Conservation (phyloP, 495 filamentous ascomycete species). For the Neurospora sp. region DNA sequence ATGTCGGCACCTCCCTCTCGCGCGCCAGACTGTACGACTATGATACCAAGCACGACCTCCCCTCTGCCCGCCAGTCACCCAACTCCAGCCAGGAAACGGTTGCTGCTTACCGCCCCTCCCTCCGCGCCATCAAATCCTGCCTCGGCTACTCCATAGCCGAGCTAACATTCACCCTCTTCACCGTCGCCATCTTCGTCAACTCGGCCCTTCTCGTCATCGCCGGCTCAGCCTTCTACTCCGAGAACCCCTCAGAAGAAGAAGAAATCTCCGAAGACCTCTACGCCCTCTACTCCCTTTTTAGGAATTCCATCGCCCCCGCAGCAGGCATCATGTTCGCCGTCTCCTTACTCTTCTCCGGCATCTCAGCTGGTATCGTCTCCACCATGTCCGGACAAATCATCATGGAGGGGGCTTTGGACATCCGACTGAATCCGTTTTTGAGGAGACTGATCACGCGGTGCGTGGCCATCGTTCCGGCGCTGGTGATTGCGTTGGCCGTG, state of each 20-base stretch:
- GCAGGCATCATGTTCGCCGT: slow-evolving; percentile 48
- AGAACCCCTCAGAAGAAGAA: too few species aligned
- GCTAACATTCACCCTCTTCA: slow-evolving; percentile 55
- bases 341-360: slow-evolving; percentile 44
- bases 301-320: slow-evolving; percentile 49
- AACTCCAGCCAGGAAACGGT: slow-evolving; percentile 26
- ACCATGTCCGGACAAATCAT: slow-evolving; percentile 54
- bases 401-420: slow-evolving; percentile 44
- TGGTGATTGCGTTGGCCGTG: slow-evolving; percentile 67
- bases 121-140: slow-evolving; percentile 59
- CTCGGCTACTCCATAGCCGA: slow-evolving; percentile 62
- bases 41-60: slow-evolving; percentile 6
- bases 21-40: slow-evolving; percentile 6
- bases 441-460: slow-evolving; percentile 42
- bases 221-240: slow-evolving; percentile 51
- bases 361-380: slow-evolving; percentile 46
- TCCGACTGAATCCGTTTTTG: slow-evolving; percentile 39
- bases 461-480: slow-evolving; percentile 65
- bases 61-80: not conserved
- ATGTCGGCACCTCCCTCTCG: slow-evolving; percentile 11
- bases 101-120: slow-evolving; percentile 53
- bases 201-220: slow-evolving; percentile 71
- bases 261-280: slow-evolving; percentile 48
- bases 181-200: slow-evolving; percentile 73
- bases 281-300: slow-evolving; percentile 56